Evolutionary conservation across 192 early-diverging fungal species (phyloP).

Genomic region (Backusella tarrabulga): DNA sequence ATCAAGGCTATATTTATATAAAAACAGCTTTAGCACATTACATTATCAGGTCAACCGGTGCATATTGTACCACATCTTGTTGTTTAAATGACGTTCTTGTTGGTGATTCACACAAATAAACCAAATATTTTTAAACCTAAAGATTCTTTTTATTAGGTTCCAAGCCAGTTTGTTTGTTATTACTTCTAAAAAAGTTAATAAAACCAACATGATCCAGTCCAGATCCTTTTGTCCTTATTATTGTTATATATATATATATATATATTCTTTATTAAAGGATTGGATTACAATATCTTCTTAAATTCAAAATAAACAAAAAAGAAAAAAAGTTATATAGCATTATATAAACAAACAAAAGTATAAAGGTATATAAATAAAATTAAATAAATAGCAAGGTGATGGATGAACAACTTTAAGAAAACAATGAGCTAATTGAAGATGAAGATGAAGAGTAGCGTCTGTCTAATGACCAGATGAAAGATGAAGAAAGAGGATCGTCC

Average conservation of each 20-base stretch:
- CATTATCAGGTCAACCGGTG: background rate
- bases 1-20: background rate
- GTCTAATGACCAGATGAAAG: slow-evolving; percentile 5
- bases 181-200: background rate
- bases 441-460: slow-evolving; percentile 14
- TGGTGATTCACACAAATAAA: background rate
- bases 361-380: background rate
- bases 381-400: background rate
- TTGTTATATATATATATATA: background rate
- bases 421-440: slow-evolving; percentile 1
- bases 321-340: background rate
- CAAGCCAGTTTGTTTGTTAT: background rate
- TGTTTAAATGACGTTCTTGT: background rate
- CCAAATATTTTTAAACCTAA: background rate
- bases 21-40: background rate
- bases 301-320: background rate
- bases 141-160: background rate
- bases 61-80: background rate
- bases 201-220: background rate
- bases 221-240: too few relatives aligned
- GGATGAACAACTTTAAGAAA: background rate
- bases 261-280: background rate
- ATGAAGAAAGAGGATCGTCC: background rate
- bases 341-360: background rate
- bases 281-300: background rate